Conservation (phyloP, 805 yeast species). For the Hyphopichia homilentoma region DNA sequence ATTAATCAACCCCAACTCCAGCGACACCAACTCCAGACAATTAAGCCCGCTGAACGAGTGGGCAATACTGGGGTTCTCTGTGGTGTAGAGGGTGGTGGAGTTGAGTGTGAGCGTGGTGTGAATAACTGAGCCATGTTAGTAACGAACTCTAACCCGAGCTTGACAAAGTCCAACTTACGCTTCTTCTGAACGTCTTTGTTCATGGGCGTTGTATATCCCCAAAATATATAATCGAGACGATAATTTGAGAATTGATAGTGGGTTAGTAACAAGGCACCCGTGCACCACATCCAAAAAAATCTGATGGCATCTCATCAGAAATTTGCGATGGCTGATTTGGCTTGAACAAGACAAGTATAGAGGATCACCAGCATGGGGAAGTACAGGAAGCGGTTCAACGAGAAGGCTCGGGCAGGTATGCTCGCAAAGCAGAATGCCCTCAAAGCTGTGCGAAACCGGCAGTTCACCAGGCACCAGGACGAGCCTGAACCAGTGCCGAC, state of each 20-base stretch:
- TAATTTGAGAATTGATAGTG: no score
- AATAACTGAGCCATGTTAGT: slow-evolving; percentile 31
- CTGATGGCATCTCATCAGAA: no score
- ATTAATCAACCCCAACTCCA: slow-evolving; percentile 53
- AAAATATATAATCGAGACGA: not conserved
- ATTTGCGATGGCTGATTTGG: no score
- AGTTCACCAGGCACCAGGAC: slow-evolving; percentile 52
- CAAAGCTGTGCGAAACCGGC: slow-evolving; percentile 65
- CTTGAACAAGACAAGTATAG: no score
- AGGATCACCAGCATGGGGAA: slow-evolving; percentile 75
- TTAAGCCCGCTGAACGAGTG: slow-evolving; percentile 42
- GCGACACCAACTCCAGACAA: slow-evolving; percentile 51
- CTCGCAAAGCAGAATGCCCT: slow-evolving; percentile 73
- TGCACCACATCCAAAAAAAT: no score
- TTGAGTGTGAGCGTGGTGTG: slow-evolving; percentile 49
- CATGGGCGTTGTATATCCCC: not conserved
- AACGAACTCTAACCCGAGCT: slow-evolving; percentile 1
- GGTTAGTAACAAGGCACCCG: no score
- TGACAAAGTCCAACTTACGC: slow-evolving; percentile 16
- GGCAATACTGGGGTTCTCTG: slow-evolving; percentile 46
- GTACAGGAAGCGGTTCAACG: slow-evolving; percentile 76
- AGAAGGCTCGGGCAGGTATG: slow-evolving; percentile 81
- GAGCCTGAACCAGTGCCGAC: slow-evolving; percentile 23
- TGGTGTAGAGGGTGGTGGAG: slow-evolving; percentile 57
- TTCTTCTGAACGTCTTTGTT: slow-evolving; percentile 17